A percentile compares a stretch with the other conserved stretches of the same genome.
phyloP scores from a whole-genome alignment of 2,329 filamentous ascomycete genomes.

The Akanthomyces dipterigenus region DNA sequence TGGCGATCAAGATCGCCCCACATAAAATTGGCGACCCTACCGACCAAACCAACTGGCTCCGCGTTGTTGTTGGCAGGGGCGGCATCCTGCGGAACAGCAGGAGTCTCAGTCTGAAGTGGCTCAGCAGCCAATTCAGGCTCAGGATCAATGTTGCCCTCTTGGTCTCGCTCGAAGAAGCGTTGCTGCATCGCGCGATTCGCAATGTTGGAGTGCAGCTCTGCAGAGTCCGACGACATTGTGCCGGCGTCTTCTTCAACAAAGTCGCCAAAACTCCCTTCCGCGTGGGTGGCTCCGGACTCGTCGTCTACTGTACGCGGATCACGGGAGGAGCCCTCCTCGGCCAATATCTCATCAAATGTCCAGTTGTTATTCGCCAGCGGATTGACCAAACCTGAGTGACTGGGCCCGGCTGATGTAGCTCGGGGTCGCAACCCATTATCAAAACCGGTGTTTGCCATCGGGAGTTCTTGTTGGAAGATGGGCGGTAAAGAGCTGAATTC shows the following conservation, averaged over 20 bases:
- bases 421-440: constrained; percentile 35
- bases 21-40: constrained; percentile 50
- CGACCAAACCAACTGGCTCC: constrained; percentile 6
- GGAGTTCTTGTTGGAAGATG: constrained; percentile 1
- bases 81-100: constrained; percentile 11
- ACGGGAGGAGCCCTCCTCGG: constrained; percentile 8
- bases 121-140: not conserved
- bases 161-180: not conserved
- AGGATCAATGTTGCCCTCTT: not conserved
- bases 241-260: not conserved
- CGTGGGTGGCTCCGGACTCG: not conserved
- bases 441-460: not conserved
- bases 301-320: not conserved
- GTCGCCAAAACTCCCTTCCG: not conserved
- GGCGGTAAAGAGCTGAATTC: not conserved
- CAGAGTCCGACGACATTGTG: not conserved
- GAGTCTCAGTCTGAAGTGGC: not conserved
- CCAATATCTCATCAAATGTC: constrained; percentile 43
- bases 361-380: constrained; percentile 55
- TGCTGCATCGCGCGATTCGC: not conserved
- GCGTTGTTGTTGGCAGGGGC: constrained; percentile 6
- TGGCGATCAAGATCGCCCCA: constrained; percentile 48
- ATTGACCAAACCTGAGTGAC: constrained; percentile 36
- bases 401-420: constrained; percentile 51
- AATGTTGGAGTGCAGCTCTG: not conserved